Conservation (phyloP, 345 rosid genomes). For the Barbarea vulgaris region DNA sequence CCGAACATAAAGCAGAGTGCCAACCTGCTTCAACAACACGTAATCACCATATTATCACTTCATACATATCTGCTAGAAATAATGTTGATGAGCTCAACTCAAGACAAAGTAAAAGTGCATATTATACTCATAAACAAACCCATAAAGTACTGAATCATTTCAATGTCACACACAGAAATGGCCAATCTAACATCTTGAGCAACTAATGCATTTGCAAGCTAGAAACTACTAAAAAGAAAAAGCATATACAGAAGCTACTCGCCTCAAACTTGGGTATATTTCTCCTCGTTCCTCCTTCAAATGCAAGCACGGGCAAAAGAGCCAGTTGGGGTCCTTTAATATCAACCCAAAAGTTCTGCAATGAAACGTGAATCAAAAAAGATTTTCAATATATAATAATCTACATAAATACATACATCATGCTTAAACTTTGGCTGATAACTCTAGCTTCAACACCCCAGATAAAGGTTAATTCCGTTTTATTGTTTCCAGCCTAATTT, state of each 20-base stretch:
- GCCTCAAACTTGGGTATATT: slow-evolving; percentile 18
- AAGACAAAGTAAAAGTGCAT: neutral
- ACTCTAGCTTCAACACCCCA: neutral
- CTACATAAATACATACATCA: neutral
- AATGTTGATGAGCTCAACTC: neutral
- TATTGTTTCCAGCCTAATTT: neutral
- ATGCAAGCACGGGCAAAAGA: neutral
- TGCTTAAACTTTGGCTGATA: neutral
- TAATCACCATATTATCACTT: neutral
- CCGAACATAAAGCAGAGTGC: slow-evolving; percentile 2
- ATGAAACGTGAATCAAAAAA: neutral
- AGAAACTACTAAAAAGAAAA: neutral
- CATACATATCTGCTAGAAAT: neutral
- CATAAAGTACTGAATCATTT: neutral
- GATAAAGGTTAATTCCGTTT: neutral
- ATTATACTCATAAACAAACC: neutral
- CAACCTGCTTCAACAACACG: neutral
- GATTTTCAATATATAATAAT: neutral
- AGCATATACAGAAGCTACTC: neutral
- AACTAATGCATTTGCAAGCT: neutral
- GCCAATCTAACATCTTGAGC: neutral
- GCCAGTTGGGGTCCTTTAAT: slow-evolving; percentile 19
- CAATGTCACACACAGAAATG: neutral
- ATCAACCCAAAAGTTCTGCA: slow-evolving; percentile 18
- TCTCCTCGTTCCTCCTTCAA: neutral